phyloP scores from a whole-genome alignment of 2,329 filamentous ascomycete species.

The Aspergillus ochraceoroseus region DNA sequence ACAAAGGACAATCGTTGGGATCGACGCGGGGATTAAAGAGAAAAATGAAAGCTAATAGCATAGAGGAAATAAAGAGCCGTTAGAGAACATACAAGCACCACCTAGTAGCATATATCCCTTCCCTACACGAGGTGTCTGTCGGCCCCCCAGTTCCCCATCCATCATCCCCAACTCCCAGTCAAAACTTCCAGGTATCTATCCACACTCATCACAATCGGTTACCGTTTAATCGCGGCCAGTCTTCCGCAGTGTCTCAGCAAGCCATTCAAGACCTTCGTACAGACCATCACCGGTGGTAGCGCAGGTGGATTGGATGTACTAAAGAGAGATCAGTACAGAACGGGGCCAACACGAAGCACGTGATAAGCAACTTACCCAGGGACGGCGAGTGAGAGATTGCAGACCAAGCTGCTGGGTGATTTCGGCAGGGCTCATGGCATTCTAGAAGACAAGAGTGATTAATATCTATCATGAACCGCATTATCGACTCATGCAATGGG shows the following conservation, averaged over 20 bases:
- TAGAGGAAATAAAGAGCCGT: slow-evolving; percentile 39
- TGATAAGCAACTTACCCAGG: slow-evolving; percentile 77
- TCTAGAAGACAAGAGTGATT: slow-evolving; percentile 53
- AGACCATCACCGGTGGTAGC: slow-evolving; percentile 98
- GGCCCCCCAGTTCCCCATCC: slow-evolving; percentile 33
- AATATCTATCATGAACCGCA: slow-evolving; percentile 9
- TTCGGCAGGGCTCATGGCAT: slow-evolving; percentile 99
- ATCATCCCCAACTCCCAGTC: slow-evolving; percentile 38
- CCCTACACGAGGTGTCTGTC: slow-evolving; percentile 29
- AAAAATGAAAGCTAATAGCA: slow-evolving; percentile 41
- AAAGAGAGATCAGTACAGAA: slow-evolving; percentile 1
- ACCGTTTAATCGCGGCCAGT: slow-evolving; percentile 46
- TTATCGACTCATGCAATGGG: neutral
- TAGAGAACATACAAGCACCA: slow-evolving; percentile 36
- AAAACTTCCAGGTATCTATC: slow-evolving; percentile 34
- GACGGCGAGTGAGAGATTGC: slow-evolving; percentile 96
- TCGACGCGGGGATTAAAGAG: slow-evolving; percentile 34
- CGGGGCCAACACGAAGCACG: slow-evolving; percentile 1
- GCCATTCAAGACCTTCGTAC: slow-evolving; percentile 97
- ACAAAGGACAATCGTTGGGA: slow-evolving; percentile 25
- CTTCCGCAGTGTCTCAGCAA: slow-evolving; percentile 78
- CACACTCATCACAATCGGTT: slow-evolving; percentile 28
- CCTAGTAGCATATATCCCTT: slow-evolving; percentile 32
- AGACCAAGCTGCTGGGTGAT: slow-evolving; percentile 99
- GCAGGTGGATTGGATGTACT: slow-evolving; percentile 99